Percentiles rank a stretch among this genome's conserved stretches.
phyloP scores from a whole-genome alignment of 257 asterid species.

The Thymus quinquecostatus region DNA sequence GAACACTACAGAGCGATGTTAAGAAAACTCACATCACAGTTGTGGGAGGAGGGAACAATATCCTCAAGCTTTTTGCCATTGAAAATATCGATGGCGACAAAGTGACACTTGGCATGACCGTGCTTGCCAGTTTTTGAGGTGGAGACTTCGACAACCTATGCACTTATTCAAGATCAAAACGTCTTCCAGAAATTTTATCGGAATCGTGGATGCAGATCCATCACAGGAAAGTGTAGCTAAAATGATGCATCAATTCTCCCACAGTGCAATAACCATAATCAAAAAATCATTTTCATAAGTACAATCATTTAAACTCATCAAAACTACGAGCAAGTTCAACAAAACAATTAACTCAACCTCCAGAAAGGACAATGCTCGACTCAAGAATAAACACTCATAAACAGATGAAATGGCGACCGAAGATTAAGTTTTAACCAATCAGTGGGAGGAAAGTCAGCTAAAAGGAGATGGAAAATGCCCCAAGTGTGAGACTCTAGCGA shows the following conservation, averaged over 20 bases:
- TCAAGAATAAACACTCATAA: neutral
- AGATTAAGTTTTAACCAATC: neutral
- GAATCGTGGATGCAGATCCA: neutral
- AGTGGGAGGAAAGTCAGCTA: too few species aligned
- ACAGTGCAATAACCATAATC: neutral
- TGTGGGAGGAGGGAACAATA: conserved; percentile 76
- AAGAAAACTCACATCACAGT: conserved; percentile 53
- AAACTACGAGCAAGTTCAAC: neutral
- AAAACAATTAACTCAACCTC: neutral
- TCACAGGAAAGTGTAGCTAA: neutral
- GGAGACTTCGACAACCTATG: conserved; percentile 66
- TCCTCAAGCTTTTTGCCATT: conserved; percentile 68
- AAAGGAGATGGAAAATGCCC: too few species aligned
- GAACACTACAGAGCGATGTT: neutral
- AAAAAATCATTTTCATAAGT: too few species aligned
- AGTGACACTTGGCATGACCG: conserved; percentile 77
- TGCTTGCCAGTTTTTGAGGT: conserved; percentile 76
- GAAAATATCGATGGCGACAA: conserved; percentile 68
- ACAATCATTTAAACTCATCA: neutral
- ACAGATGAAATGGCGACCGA: neutral
- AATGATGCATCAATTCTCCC: neutral
- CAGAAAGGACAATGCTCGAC: neutral
- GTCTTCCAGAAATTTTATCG: neutral
- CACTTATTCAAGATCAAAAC: neutral
- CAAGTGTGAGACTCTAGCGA: neutral